Conservation (phyloP, 164 flowering plant genomes). For the Vitis amurensis region DNA sequence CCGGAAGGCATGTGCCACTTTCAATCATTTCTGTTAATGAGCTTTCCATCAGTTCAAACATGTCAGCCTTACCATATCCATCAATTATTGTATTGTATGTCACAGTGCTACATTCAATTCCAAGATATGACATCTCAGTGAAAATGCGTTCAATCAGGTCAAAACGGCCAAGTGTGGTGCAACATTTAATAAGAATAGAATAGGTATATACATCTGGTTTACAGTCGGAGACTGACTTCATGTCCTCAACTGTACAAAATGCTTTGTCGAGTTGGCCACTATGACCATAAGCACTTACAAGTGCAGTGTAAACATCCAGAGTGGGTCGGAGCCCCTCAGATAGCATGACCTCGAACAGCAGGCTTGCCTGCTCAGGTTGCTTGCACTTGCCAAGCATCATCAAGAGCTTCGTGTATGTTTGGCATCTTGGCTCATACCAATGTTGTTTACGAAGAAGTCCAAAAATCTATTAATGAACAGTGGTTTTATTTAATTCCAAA, state of each 20-base stretch:
- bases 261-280: constrained; percentile 69
- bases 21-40: constrained; percentile 62
- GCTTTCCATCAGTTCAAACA: constrained; percentile 77
- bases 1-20: constrained; percentile 58
- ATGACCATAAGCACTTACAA: constrained; percentile 74
- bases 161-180: constrained; percentile 47
- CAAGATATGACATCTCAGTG: constrained; percentile 70
- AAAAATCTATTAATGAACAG: constrained; percentile 51
- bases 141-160: constrained; percentile 53
- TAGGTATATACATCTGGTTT: constrained; percentile 79
- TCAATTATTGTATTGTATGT: constrained; percentile 81
- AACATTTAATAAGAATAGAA: constrained; percentile 60
- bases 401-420: constrained; percentile 76
- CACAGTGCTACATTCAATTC: constrained; percentile 55
- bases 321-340: constrained; percentile 72
- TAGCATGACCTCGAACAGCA: constrained; percentile 69
- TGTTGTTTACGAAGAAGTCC: constrained; percentile 77
- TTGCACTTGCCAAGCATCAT: constrained; percentile 84
- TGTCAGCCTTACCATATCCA: constrained; percentile 90
- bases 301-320: constrained; percentile 80
- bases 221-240: constrained; percentile 75
- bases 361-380: constrained; percentile 62
- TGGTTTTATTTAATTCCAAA: not conserved
- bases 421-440: constrained; percentile 81
- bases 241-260: constrained; percentile 48